Evolutionary conservation across 1,284 basidiomycete species (phyloP), one percentile per base, ranked within the genome.

Genomic region (Fistulina hepatica): DNA sequence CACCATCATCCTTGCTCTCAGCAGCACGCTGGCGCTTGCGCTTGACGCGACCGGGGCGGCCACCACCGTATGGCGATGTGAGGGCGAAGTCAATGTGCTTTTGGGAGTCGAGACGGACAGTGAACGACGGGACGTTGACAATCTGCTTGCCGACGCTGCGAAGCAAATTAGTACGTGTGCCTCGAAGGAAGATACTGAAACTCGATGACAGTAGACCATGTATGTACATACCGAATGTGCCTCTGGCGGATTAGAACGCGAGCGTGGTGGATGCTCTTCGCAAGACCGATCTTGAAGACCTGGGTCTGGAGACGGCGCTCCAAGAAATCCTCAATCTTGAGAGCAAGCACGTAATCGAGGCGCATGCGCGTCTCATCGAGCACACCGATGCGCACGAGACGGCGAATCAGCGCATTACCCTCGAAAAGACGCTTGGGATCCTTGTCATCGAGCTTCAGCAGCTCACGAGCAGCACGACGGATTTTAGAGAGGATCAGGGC

Each of bases 381-480:
- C 73, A 98, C 94, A 77, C 94, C 94, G 56, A 99, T 97, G 59
- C 94, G 92, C 41, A 99, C 92, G 51, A 97, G 83, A 68, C 94
- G 91, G 56, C 93, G 92, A 65, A 99, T 98, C 56, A 98, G 80
- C 59, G 94, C 94, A 67, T 99, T 99, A 62, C 91, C 85, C 74
- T 98, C 95, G 75, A 99, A 98, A 48, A 98, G 88, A 68, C 95
- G 89, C 76, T 97, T 98, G 60, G 94, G 92, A 71, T 98, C 95
- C 69, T 99, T 98, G 67, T 84, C 86, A 57, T 98, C 94, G 68
- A 99, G 91, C 77, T 98, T 98, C 67, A 98, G 84, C 49, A 98
- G 85, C 73, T 98, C 94, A 86, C 94, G 94, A 51, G 94, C 95
- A 47, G 94, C 95, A 84, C 95, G 92, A 76, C 94, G 93, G 63